Evolutionary conservation across 2,329 filamentous ascomycete genomes (phyloP).

Genomic region (Ilyonectria sp.): DNA sequence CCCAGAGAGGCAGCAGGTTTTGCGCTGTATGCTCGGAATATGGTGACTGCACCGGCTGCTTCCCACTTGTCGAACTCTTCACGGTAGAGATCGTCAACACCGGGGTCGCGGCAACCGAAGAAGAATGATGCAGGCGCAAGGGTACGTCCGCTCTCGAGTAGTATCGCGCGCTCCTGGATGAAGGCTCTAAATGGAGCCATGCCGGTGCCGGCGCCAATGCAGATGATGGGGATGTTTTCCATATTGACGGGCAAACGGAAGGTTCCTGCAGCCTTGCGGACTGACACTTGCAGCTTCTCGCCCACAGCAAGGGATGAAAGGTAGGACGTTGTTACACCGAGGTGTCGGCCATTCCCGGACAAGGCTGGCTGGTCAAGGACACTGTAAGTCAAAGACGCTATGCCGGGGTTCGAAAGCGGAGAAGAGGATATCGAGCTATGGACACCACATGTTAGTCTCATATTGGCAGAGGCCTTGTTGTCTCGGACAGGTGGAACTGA

Average conservation of each 20-base stretch:
- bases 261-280: conserved; percentile 59
- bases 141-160: conserved; percentile 63
- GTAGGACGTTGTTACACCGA: conserved; percentile 75
- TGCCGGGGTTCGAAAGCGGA: conserved; percentile 70
- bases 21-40: conserved; percentile 70
- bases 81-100: conserved; percentile 72
- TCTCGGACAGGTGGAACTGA: no score
- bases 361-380: conserved; percentile 72
- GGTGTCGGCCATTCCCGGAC: conserved; percentile 64
- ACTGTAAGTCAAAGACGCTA: conserved; percentile 77
- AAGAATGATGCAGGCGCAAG: conserved; percentile 76
- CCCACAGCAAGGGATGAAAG: conserved; percentile 63
- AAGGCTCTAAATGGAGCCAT: conserved; percentile 76
- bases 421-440: conserved; percentile 80
- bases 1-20: conserved; percentile 60
- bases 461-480: neutral
- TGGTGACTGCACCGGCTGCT: conserved; percentile 60
- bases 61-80: conserved; percentile 74
- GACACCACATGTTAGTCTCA: neutral
- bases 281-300: conserved; percentile 66
- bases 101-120: conserved; percentile 72
- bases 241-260: conserved; percentile 65
- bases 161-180: conserved; percentile 71
- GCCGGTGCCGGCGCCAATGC: conserved; percentile 68
- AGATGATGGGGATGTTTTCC: conserved; percentile 65